A percentile compares a stretch with the other conserved stretches of the same genome.
phyloP scores from a whole-genome alignment of 768 basidiomycete species.

The Harrya chromipes region DNA sequence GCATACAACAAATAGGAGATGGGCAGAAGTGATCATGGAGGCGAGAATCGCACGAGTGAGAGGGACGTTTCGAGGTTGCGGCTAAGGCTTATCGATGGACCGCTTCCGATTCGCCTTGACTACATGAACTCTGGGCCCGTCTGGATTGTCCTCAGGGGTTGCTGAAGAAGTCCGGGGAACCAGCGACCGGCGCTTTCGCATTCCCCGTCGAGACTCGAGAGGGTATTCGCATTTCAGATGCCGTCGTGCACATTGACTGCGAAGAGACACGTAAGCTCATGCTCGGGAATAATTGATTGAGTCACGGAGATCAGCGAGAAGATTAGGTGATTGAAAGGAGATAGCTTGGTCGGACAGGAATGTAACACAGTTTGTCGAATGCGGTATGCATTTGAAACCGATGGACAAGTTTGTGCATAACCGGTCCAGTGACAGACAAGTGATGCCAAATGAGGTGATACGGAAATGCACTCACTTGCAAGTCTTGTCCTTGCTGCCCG shows the following conservation, averaged over 20 bases:
- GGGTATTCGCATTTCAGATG: constrained; percentile 72
- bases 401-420: constrained; percentile 8
- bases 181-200: constrained; percentile 45
- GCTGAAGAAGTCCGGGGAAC: constrained; percentile 29
- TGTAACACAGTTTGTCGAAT: constrained; percentile 5
- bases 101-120: constrained; percentile 29
- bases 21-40: neutral
- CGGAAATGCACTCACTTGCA: constrained; percentile 55
- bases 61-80: neutral
- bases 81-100: constrained; percentile 21
- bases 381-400: constrained; percentile 12
- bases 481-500: constrained; percentile 51
- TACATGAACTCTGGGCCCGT: constrained; percentile 21
- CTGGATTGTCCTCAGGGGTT: constrained; percentile 24
- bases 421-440: constrained; percentile 2
- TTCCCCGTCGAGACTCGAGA: constrained; percentile 64
- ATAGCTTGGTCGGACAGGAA: constrained; percentile 3
- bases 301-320: constrained; percentile 28
- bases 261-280: constrained; percentile 26
- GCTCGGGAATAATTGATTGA: constrained; percentile 7
- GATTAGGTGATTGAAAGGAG: constrained; percentile 21
- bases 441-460: neutral
- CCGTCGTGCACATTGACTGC: constrained; percentile 70
- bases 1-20: constrained; percentile 15
- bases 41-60: neutral